A percentile compares a stretch with the other conserved stretches of the same genome.
phyloP scores from a whole-genome alignment of 164 flowering plant species.

The Liquidambar formosana region DNA sequence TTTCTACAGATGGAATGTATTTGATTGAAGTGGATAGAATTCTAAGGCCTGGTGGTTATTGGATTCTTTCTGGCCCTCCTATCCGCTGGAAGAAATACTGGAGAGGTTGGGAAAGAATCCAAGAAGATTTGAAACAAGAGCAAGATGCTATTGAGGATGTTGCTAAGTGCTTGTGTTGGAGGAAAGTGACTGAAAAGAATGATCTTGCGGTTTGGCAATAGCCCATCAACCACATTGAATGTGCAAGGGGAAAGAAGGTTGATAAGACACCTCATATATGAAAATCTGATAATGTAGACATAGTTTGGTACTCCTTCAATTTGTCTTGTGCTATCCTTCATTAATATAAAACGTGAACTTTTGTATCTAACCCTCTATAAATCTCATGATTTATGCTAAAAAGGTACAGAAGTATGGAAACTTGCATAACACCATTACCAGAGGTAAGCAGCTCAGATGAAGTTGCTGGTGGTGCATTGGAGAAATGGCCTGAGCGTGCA shows the following conservation, averaged over 20 bases:
- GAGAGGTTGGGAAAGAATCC: constrained; percentile 96
- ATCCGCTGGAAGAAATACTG: constrained; percentile 85
- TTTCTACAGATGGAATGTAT: constrained; percentile 70
- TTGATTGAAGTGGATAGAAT: constrained; percentile 90
- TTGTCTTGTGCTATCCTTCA: background rate
- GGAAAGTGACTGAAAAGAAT: constrained; percentile 72
- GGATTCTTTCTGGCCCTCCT: constrained; percentile 98
- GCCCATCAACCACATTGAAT: constrained; percentile 84
- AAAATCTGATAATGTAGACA: constrained; percentile 73
- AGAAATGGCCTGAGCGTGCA: constrained; percentile 92
- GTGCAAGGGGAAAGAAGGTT: constrained; percentile 44
- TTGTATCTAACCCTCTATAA: background rate
- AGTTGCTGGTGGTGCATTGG: constrained; percentile 82
- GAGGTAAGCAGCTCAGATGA: constrained; percentile 64
- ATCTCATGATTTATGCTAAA: constrained; percentile 6
- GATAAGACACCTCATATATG: constrained; percentile 70
- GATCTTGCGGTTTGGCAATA: constrained; percentile 90
- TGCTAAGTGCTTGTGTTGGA: constrained; percentile 85
- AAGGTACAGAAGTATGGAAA: constrained; percentile 88
- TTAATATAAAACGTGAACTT: background rate
- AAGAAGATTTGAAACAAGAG: constrained; percentile 87
- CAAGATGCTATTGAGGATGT: constrained; percentile 84
- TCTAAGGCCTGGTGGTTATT: constrained; percentile 95
- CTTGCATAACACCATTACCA: constrained; percentile 91
- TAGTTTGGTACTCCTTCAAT: constrained; percentile 83